Evolutionary conservation across 129 eudicot genomes (phyloP).

Genomic region (Chrysanthemum seticuspe): DNA sequence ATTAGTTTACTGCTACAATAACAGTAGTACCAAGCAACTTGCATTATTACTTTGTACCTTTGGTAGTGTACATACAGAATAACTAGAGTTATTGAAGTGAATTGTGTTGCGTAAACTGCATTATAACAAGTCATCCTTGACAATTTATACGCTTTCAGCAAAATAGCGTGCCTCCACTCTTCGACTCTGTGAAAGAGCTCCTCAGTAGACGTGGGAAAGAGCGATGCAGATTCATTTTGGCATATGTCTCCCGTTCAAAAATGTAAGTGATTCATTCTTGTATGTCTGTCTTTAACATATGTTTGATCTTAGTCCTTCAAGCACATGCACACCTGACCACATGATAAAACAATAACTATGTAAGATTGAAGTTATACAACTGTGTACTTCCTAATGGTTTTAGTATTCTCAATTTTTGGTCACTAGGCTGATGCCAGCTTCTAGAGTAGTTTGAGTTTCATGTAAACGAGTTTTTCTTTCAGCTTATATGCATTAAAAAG

Average conservation of each 20-base stretch:
- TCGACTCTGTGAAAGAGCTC: slow-evolving; percentile 72
- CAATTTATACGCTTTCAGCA: slow-evolving; percentile 82
- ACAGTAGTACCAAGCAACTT: not conserved
- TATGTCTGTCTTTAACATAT: not conserved
- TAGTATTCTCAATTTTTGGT: not conserved
- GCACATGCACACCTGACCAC: not conserved
- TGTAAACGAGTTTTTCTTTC: not conserved
- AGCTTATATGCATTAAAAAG: not conserved
- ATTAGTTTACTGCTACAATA: not conserved
- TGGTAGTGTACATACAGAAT: not conserved
- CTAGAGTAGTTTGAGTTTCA: not conserved
- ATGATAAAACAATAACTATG: not conserved
- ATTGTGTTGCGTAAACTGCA: not conserved
- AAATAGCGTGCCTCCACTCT: slow-evolving; percentile 76
- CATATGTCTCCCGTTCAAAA: slow-evolving; percentile 81
- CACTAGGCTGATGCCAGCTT: no score
- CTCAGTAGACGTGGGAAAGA: slow-evolving; percentile 42
- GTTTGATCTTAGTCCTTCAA: not conserved
- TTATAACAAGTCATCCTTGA: slow-evolving; percentile 39
- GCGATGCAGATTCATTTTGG: slow-evolving; percentile 74
- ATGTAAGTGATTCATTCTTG: slow-evolving; percentile 49
- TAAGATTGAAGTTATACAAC: not conserved
- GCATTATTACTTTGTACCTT: not conserved
- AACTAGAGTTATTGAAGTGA: not conserved
- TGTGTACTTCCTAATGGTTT: not conserved